Base-by-base conservation (phyloP, 257 asterid species). In the Echites panduratus region DNA sequence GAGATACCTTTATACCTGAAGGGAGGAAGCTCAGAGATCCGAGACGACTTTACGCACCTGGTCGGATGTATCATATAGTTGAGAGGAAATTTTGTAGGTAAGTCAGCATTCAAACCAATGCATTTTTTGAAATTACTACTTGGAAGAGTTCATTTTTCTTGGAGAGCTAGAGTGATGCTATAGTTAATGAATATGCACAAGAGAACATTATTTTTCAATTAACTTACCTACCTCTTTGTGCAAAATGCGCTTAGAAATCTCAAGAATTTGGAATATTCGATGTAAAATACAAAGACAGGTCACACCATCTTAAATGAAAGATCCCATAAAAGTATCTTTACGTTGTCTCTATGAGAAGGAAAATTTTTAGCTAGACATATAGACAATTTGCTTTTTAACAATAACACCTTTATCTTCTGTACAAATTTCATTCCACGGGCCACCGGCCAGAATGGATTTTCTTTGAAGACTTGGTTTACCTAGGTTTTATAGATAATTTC, bases 51-150 rank as follows among this genome's bases (percentile, higher is more conserved):
- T 94, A 94, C 80, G 92, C 96, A 68, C 99, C 99, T 62, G 97
- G 97, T 54, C 90, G 99, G 79, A 89, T 94, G 70, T 94, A 94
- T 88, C 99, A 94, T 73, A 85, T 94, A 3, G 97, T 94, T 3
- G 97, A 91, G 74, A 84, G 99, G 78, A 94, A 81, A 81, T 91
- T 94, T 80, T 94, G 97, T 91, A 83, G 97, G 97, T 91, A 86
- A 59, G 73, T 71, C 72, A 43, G 38, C 76, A 13, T 19, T 66
- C 38, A 44, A 38, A 50, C 69, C 11, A 8, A 22, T 38, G 29
- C 49, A 44, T 64, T 35, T 38, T 63, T 2, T 38, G 48, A 38
- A 63, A 38, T 20, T 35, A 17, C 44, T 32, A 38, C 10, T 8
- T 6, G 16, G 27, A 62, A 32, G 26, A 35, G 7, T 19, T 19